phyloP scores from a whole-genome alignment of 768 basidiomycete species.

The Ramaria sp. region DNA sequence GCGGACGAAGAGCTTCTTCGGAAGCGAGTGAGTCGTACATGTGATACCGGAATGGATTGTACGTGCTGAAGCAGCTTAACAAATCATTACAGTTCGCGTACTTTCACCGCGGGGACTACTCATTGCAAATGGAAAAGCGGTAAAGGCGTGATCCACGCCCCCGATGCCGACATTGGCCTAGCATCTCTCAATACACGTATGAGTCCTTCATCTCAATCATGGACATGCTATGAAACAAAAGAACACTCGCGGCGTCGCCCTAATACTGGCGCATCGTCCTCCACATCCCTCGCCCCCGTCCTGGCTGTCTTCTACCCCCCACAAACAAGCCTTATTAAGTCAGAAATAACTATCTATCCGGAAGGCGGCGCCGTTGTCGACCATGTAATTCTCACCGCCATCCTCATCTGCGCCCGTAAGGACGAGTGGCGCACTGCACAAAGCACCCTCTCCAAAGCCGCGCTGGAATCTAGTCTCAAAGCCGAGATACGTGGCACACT shows the following conservation, averaged over 20 bases:
- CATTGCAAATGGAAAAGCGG: slow-evolving; percentile 9
- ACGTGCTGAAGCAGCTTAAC: background rate
- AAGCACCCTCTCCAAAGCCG: background rate
- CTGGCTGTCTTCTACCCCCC: slow-evolving; percentile 6
- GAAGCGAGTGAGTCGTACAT: slow-evolving; percentile 8
- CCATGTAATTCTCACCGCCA: slow-evolving; percentile 9
- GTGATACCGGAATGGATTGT: background rate
- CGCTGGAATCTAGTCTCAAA: slow-evolving; percentile 8
- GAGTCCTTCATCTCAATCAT: background rate
- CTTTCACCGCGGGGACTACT: slow-evolving; percentile 3
- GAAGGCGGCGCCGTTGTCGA: background rate
- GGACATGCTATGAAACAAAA: slow-evolving; percentile 1
- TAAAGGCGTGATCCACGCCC: background rate
- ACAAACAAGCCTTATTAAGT: slow-evolving; percentile 3
- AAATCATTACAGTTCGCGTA: background rate
- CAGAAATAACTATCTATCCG: slow-evolving; percentile 6
- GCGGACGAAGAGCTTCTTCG: slow-evolving; percentile 7
- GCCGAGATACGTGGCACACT: slow-evolving; percentile 3
- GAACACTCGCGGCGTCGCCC: background rate
- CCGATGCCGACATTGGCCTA: background rate
- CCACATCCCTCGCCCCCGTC: background rate
- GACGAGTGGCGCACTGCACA: slow-evolving; percentile 8
- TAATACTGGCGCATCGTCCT: background rate
- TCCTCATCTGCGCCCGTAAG: slow-evolving; percentile 3
- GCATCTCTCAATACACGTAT: background rate